These are phyloP conservation scores for Rubia peregrina DNA, from an alignment of 305 asterid species.

Conservation along the genomic window DNA sequence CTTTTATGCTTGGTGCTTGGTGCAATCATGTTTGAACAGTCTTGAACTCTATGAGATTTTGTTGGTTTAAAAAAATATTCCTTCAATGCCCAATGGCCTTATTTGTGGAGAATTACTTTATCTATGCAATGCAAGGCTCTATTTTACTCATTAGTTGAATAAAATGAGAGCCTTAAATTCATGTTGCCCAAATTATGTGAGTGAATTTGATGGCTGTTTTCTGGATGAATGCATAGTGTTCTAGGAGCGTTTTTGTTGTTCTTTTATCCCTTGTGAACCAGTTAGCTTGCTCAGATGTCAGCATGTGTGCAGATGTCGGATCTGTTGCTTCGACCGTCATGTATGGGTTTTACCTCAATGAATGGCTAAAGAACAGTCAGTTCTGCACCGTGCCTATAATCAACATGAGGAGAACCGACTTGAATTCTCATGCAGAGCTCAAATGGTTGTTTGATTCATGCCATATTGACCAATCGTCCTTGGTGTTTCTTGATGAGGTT, in stretches of 20 bases:
- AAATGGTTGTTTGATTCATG: slow-evolving; percentile 72
- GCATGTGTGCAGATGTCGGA: slow-evolving; percentile 55
- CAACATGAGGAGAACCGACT: slow-evolving; percentile 58
- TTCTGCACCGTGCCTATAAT: slow-evolving; percentile 68
- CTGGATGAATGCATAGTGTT: not conserved
- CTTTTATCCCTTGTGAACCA: not conserved
- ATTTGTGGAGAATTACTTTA: not conserved
- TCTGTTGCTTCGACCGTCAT: slow-evolving; percentile 67
- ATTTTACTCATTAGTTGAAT: not conserved
- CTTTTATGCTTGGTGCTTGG: not conserved
- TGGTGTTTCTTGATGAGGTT: slow-evolving; percentile 74
- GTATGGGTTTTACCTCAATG: slow-evolving; percentile 65
- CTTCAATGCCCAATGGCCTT: not conserved
- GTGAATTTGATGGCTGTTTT: not conserved
- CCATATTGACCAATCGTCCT: slow-evolving; percentile 54
- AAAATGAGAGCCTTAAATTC: not conserved
- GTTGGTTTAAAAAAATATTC: not conserved
- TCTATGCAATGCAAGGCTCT: not conserved
- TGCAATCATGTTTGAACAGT: not conserved
- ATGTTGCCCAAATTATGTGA: not conserved
- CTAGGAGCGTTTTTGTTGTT: not conserved
- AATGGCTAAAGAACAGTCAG: slow-evolving; percentile 36
- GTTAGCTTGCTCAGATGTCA: slow-evolving; percentile 5
- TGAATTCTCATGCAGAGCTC: slow-evolving; percentile 48
- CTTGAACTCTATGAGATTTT: not conserved